phyloP scores from a whole-genome alignment of 805 yeast species.

The Geotrichum ghanense region DNA sequence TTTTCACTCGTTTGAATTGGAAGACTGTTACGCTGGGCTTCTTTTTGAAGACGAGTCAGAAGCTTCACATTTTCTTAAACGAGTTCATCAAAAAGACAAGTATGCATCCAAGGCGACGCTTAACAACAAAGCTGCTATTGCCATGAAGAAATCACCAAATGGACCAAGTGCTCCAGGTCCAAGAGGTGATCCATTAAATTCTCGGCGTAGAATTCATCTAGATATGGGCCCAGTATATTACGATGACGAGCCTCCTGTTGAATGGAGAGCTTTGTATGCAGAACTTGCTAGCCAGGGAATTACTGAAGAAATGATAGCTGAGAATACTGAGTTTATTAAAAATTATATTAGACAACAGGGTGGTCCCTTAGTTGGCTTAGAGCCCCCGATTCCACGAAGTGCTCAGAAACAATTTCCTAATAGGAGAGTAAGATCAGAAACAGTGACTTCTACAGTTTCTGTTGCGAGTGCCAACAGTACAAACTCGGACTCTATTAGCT shows the following conservation, averaged over 20 bases:
- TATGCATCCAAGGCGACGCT: constrained; percentile 80
- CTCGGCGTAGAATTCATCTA: constrained; percentile 20
- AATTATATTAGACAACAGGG: constrained; percentile 65
- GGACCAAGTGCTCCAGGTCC: constrained; percentile 38
- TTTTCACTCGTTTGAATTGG: constrained; percentile 90
- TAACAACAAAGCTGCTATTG: constrained; percentile 80
- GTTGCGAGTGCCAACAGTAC: constrained; percentile 6
- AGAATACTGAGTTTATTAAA: constrained; percentile 71
- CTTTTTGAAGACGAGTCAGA: constrained; percentile 82
- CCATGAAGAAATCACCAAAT: constrained; percentile 41
- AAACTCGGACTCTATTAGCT: constrained; percentile 1
- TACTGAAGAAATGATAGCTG: constrained; percentile 80
- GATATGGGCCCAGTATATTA: constrained; percentile 39
- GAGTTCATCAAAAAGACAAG: constrained; percentile 63
- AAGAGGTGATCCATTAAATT: constrained; percentile 43
- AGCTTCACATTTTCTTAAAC: constrained; percentile 74
- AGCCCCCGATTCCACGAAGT: constrained; percentile 70
- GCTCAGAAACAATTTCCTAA: not conserved
- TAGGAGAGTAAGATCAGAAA: constrained; percentile 2
- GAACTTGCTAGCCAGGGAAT: constrained; percentile 73
- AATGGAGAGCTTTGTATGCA: constrained; percentile 66
- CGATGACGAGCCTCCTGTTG: constrained; percentile 72
- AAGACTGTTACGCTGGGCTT: constrained; percentile 78
- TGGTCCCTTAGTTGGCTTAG: constrained; percentile 70
- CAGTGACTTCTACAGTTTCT: constrained; percentile 7